Base-by-base conservation (phyloP, 2,329 filamentous ascomycete species). In the Xylariaceae sp. region DNA sequence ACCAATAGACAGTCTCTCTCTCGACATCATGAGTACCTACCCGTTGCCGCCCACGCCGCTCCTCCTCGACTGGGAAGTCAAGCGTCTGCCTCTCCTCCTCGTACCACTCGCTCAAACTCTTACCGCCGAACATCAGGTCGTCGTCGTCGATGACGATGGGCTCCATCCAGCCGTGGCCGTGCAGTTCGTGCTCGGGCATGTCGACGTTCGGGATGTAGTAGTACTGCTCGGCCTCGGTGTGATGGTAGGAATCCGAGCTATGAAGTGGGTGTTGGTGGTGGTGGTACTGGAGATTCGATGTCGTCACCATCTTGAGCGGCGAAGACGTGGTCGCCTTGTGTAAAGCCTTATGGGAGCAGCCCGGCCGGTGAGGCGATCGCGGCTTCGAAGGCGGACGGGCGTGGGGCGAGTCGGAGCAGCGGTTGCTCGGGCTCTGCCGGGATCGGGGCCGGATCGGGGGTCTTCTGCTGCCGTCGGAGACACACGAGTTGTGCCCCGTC, bases 61-160 rank as follows among this genome's bases (percentile, higher is more conserved):
- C 52, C 45, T 63, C 56, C 45, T 64, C 60, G 27, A 61, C 64
- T 17, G 61, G 57, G 30, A 56, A 55, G 55, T 60, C 66, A 32
- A 64, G 51, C 13, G 63, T 57, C 31, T 63, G 57, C 26, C 69
- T 62, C 42, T 74, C 70, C 57, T 77, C 73, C 55, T 77, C 73
- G 52, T 77, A 74, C 72, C 72, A 76, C 12, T 65, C 58, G 52
- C 71, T 72, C 26, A 77, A 54, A 24, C 70, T 63, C 64, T 77
- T 77, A 46, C 73, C 73, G 36, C 72, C 71, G 45, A 77, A 77
- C 52, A 66, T 75, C 23, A 77, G 60, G 43, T 77, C 73, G 36
- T 76, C 72, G 49, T 77, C 73, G 36, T 77, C 72, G 46, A 77
- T 77, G 39, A 72, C 60, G 31, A 68, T 76, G 21, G 68, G 65